These are phyloP conservation scores for Pulveroboletus sp. DNA, from an alignment of 768 basidiomycete genomes.

Conservation along the genomic window DNA sequence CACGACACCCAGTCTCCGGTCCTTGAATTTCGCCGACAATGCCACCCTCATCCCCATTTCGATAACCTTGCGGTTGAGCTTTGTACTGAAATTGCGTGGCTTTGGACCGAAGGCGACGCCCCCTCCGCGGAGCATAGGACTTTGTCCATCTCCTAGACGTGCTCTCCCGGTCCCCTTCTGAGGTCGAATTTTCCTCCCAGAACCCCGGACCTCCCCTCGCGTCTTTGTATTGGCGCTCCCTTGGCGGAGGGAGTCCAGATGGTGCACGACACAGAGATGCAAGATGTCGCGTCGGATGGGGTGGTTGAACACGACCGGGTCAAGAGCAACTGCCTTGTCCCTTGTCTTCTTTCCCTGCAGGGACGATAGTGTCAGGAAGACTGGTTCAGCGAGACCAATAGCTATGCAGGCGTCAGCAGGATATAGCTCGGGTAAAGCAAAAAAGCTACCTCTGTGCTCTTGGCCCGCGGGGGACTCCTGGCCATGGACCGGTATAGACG, in stretches of 20 bases:
- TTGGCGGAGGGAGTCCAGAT: conserved; percentile 85
- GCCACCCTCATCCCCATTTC: conserved; percentile 92
- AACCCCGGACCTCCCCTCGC: conserved; percentile 84
- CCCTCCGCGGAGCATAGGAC: conserved; percentile 85
- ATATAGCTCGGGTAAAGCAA: conserved; percentile 2
- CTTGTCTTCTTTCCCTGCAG: conserved; percentile 42
- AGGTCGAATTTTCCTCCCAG: conserved; percentile 80
- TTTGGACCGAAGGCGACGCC: conserved; percentile 90
- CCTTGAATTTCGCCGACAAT: conserved; percentile 75
- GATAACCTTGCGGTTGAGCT: conserved; percentile 88
- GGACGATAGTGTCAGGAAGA: conserved; percentile 59
- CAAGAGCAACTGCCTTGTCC: conserved; percentile 54
- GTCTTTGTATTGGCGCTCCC: conserved; percentile 91
- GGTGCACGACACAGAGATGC: conserved; percentile 85
- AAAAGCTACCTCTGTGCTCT: conserved; percentile 17
- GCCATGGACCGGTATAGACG: conserved; percentile 2
- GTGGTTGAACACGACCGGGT: conserved; percentile 81
- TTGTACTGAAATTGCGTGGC: conserved; percentile 87
- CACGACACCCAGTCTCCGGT: conserved; percentile 72
- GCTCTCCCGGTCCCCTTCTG: conserved; percentile 93
- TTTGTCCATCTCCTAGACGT: conserved; percentile 83
- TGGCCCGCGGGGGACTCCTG: not conserved
- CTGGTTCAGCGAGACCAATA: conserved; percentile 39
- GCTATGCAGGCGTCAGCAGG: conserved; percentile 27
- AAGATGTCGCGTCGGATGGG: conserved; percentile 90